Conservation (phyloP, 306 rosid genomes). For the Quercus variabilis region DNA sequence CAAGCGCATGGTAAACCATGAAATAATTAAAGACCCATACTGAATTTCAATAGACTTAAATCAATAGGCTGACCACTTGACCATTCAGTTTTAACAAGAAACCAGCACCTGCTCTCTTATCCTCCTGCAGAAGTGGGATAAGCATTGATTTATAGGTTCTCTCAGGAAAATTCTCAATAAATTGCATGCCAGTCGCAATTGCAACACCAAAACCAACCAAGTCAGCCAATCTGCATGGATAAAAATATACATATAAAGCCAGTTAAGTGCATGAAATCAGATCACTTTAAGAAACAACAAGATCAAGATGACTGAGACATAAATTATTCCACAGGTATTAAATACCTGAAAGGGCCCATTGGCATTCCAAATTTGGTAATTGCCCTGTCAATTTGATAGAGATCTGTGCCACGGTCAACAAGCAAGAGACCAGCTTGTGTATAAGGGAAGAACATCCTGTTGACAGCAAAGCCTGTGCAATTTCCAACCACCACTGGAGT, state of each 20-base stretch:
- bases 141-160: slow-evolving; percentile 80
- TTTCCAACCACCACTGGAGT: slow-evolving; percentile 97
- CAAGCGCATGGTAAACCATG: not conserved
- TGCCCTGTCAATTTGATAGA: slow-evolving; percentile 73
- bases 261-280: slow-evolving; percentile 12
- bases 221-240: slow-evolving; percentile 68
- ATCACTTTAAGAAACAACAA: slow-evolving; percentile 7
- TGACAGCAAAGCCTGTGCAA: slow-evolving; percentile 98
- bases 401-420: slow-evolving; percentile 77
- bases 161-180: slow-evolving; percentile 60
- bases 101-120: slow-evolving; percentile 74
- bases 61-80: not conserved
- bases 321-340: not conserved
- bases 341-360: slow-evolving; percentile 97
- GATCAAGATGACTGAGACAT: not conserved
- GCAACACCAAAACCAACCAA: slow-evolving; percentile 95
- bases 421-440: slow-evolving; percentile 80
- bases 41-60: not conserved
- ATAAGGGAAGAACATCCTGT: slow-evolving; percentile 91
- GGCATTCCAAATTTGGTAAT: slow-evolving; percentile 84
- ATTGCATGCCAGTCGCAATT: slow-evolving; percentile 64
- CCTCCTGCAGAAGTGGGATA: slow-evolving; percentile 82
- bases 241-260: not conserved
- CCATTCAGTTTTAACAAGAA: not conserved
- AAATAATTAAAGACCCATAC: not conserved